Base-by-base conservation (phyloP, 345 rosid species). In the Populus alba region DNA sequence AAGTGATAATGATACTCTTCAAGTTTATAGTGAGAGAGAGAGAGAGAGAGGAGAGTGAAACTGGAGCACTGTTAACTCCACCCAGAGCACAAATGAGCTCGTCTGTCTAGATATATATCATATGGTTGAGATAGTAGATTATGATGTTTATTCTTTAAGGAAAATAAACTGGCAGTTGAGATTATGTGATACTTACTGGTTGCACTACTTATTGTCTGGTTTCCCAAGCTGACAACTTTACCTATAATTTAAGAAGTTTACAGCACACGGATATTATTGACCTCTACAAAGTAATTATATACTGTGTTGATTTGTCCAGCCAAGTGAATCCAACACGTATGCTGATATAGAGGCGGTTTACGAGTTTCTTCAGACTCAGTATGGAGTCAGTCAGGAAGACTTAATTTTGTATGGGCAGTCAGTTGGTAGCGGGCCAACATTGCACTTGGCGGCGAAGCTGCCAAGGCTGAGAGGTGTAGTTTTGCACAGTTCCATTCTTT, bases 311-410 rank as follows among this genome's bases (percentile, higher is more conserved):
- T 67, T 59, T 75, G 68, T 83, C 75, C 90, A 97, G 99, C 98
- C 99, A 10, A 92, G 98, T 77, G 99, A 97, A 83, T 83, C 86
- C 47, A 88, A 94, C 81, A 94, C 99, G 3, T 97, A 97, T 80
- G 97, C 98, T 22, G 99, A 97, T 80, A 94, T 97, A 78, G 99
- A 97, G 86, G 98, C 97, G 33, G 97, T 92, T 67, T 97, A 97
- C 68, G 87, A 92, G 82, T 94, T 92, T 87, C 92, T 97, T 68
- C 93, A 92, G 88, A 90, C 91, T 1, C 97, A 92, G 73, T 97
- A 97, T 74, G 99, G 99, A 69, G 89, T 97, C 2, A 86, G 97
- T 68, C 97, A 97, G 82, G 99, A 97, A 79, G 92, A 97, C 53
- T 79, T 97, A 73, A 90, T 97, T 79, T 86, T 97, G 84, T 97